A percentile compares a stretch with the other conserved stretches of the same genome.
These are phyloP conservation scores for Fusarium albosuccineum DNA, from an alignment of 2,329 filamentous ascomycete genomes.

Conservation along the genomic window DNA sequence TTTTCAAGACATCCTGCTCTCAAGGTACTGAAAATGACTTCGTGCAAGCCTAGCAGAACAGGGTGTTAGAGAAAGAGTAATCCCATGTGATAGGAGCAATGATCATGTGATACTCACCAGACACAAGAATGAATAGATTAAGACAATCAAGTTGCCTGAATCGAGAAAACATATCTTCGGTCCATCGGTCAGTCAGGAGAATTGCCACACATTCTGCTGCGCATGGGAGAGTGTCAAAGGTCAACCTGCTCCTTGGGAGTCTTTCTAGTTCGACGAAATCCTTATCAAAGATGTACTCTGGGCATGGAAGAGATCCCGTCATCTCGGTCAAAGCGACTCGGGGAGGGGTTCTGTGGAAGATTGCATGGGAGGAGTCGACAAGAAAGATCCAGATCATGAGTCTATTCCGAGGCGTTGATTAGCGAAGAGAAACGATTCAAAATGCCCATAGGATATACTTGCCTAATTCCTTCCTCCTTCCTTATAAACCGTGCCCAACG, in stretches of 20 bases:
- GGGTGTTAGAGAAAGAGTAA: too few species aligned
- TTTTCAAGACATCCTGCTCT: neutral
- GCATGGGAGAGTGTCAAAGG: too few species aligned
- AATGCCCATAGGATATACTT: neutral
- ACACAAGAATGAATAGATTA: too few species aligned
- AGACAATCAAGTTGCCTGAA: too few species aligned
- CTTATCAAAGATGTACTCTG: neutral
- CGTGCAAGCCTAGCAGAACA: neutral
- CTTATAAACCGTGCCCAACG: neutral
- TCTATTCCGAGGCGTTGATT: neutral
- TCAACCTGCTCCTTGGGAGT: neutral
- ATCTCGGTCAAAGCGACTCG: neutral
- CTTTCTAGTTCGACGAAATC: neutral
- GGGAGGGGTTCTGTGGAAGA: constrained; percentile 4
- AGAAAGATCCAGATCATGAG: constrained; percentile 11
- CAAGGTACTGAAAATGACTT: neutral
- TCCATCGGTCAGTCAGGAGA: too few species aligned
- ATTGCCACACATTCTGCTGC: too few species aligned
- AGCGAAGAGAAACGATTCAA: neutral
- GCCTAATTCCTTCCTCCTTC: constrained; percentile 2
- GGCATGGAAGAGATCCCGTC: neutral
- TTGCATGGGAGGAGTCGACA: constrained; percentile 4
- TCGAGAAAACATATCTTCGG: too few species aligned
- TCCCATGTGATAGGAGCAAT: too few species aligned
- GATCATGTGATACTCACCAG: too few species aligned